A percentile compares a stretch with the other conserved stretches of the same genome.
phyloP scores from a whole-genome alignment of 2,329 filamentous ascomycete species.

The Sphaerulina musiva region DNA sequence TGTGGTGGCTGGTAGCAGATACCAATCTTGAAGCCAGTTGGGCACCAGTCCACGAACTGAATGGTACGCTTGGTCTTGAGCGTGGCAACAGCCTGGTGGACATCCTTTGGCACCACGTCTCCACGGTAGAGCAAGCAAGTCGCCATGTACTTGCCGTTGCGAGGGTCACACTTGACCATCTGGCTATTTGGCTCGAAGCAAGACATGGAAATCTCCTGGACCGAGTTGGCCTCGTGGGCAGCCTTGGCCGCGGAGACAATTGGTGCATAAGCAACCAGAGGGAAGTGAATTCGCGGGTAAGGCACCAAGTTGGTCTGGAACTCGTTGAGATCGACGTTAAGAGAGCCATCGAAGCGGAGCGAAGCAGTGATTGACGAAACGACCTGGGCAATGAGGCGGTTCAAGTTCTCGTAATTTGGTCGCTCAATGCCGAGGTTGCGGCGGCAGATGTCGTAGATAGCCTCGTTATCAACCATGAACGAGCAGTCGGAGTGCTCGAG shows the following conservation, averaged over 20 bases:
- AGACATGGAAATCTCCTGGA: constrained; percentile 96
- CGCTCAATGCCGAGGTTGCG: constrained; percentile 95
- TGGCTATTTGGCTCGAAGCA: constrained; percentile 99
- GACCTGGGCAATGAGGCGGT: constrained; percentile 97
- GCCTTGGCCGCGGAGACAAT: constrained; percentile 94
- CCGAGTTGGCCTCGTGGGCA: constrained; percentile 94
- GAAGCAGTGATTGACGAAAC: constrained; percentile 98
- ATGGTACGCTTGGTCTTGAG: constrained; percentile 99
- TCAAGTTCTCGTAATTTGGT: constrained; percentile 97
- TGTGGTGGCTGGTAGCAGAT: constrained; percentile 99
- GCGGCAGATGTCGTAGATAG: constrained; percentile 99
- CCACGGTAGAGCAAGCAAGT: constrained; percentile 97
- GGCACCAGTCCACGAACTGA: constrained; percentile 99
- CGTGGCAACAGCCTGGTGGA: constrained; percentile 82
- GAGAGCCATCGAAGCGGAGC: constrained; percentile 94
- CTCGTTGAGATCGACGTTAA: constrained; percentile 99
- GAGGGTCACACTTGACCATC: constrained; percentile 99
- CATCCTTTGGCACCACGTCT: constrained; percentile 95
- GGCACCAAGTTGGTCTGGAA: constrained; percentile 99
- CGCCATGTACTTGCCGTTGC: constrained; percentile 99
- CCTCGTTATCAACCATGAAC: constrained; percentile 99
- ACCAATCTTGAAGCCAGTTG: constrained; percentile 99
- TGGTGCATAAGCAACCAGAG: constrained; percentile 90
- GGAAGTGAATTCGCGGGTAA: constrained; percentile 99
- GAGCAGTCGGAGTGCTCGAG: constrained; percentile 99